A percentile compares a stretch with the other conserved stretches of the same genome.
Evolutionary conservation across 495 filamentous ascomycete species (phyloP).

Genomic region (Bryoglossum gracile): DNA sequence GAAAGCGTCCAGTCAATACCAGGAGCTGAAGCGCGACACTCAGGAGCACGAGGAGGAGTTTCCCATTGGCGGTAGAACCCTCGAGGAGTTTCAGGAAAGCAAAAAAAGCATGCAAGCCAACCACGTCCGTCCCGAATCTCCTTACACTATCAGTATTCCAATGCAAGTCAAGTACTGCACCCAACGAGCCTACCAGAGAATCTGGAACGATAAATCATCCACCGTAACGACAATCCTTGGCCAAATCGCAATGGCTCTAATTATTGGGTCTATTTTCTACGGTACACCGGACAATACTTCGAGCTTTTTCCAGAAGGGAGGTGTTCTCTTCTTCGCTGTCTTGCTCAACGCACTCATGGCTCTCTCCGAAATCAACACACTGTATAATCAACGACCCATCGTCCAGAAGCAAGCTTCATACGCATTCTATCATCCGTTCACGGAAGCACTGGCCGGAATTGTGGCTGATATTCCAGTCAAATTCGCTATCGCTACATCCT

Average conservation of each 20-base stretch:
- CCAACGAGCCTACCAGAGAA: constrained; percentile 55
- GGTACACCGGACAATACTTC: constrained; percentile 36
- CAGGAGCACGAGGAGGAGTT: constrained; percentile 57
- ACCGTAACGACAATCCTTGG: constrained; percentile 65
- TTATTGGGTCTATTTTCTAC: constrained; percentile 41
- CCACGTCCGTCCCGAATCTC: constrained; percentile 51
- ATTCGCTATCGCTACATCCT: constrained; percentile 21
- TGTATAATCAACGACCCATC: constrained; percentile 54
- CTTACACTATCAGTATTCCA: constrained; percentile 50
- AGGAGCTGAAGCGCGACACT: constrained; percentile 52
- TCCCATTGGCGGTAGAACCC: constrained; percentile 56
- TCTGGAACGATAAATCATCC: constrained; percentile 66
- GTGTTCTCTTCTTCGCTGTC: constrained; percentile 48
- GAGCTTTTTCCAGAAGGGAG: constrained; percentile 47
- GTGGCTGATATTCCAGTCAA: constrained; percentile 61
- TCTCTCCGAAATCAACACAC: constrained; percentile 52
- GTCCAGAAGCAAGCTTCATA: constrained; percentile 60
- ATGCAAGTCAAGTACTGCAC: constrained; percentile 52
- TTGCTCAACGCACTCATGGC: constrained; percentile 50
- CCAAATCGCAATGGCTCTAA: constrained; percentile 48
- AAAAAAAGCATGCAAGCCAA: constrained; percentile 62
- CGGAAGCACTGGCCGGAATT: constrained; percentile 51
- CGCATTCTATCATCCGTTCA: constrained; percentile 57
- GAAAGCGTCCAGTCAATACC: constrained; percentile 46
- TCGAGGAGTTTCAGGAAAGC: constrained; percentile 60